Percentiles rank a stretch among this genome's conserved stretches.
Evolutionary conservation across 768 basidiomycete species (phyloP).

Genomic region (Imleria badia): DNA sequence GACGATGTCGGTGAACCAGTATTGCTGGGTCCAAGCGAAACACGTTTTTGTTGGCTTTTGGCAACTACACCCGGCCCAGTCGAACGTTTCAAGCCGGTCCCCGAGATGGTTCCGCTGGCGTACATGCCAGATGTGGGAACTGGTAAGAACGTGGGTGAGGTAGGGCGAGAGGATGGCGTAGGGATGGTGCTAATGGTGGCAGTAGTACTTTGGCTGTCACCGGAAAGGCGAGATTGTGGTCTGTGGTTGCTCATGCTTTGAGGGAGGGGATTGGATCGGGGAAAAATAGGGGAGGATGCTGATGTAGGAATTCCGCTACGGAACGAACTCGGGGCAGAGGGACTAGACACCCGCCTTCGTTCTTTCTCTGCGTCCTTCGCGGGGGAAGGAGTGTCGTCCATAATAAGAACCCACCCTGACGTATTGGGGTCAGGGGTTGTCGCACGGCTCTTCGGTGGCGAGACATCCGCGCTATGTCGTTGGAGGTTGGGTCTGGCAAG

Average conservation of each 20-base stretch:
- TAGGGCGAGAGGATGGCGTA: slow-evolving; percentile 66
- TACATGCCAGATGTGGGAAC: slow-evolving; percentile 56
- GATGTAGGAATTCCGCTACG: slow-evolving; percentile 48
- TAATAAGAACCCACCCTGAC: slow-evolving; percentile 85
- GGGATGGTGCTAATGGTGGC: slow-evolving; percentile 62
- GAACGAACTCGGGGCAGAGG: slow-evolving; percentile 54
- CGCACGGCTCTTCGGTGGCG: slow-evolving; percentile 37
- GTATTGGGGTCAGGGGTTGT: slow-evolving; percentile 54
- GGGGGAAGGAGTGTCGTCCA: slow-evolving; percentile 82
- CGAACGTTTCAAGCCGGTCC: slow-evolving; percentile 58
- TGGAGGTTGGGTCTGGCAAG: slow-evolving; percentile 32
- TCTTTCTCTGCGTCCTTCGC: slow-evolving; percentile 56
- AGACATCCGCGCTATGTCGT: slow-evolving; percentile 45
- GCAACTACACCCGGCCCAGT: slow-evolving; percentile 45
- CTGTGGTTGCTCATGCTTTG: slow-evolving; percentile 54
- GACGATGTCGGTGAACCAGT: slow-evolving; percentile 30
- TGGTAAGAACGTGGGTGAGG: slow-evolving; percentile 78
- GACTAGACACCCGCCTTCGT: slow-evolving; percentile 61
- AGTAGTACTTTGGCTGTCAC: slow-evolving; percentile 53
- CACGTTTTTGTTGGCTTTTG: slow-evolving; percentile 52
- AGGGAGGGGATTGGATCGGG: slow-evolving; percentile 39
- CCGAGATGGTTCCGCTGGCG: slow-evolving; percentile 34
- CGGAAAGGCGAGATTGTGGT: slow-evolving; percentile 74
- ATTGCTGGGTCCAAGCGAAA: slow-evolving; percentile 56
- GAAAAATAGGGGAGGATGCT: slow-evolving; percentile 45